Percentiles rank a stretch among this genome's conserved stretches.
phyloP scores from a whole-genome alignment of 257 asterid genomes.

The Lantana camara region DNA sequence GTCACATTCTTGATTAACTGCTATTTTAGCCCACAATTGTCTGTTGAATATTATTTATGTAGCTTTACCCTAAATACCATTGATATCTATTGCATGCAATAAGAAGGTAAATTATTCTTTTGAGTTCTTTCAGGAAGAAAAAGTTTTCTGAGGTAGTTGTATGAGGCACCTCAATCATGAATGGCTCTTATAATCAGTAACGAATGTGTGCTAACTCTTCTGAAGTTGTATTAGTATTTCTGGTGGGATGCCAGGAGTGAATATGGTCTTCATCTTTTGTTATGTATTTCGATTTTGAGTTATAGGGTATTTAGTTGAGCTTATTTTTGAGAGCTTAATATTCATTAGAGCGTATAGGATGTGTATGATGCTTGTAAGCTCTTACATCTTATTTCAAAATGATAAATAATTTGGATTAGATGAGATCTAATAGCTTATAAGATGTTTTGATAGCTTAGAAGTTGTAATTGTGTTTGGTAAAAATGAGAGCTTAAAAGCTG shows the following conservation, averaged over 20 bases:
- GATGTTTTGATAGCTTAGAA: no score
- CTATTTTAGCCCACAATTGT: no score
- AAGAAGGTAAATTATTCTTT: not conserved
- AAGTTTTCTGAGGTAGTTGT: conserved; percentile 2
- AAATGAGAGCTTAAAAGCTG: no score
- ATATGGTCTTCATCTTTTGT: not conserved
- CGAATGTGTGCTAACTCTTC: not conserved
- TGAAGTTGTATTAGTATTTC: not conserved
- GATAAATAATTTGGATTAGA: no score
- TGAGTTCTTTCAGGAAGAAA: not conserved
- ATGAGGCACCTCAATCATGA: not conserved
- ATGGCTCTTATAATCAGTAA: not conserved
- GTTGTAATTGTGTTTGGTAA: no score
- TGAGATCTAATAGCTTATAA: no score
- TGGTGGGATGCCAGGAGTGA: not conserved
- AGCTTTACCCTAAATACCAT: not conserved
- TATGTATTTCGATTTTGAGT: not conserved
- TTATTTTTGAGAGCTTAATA: no score
- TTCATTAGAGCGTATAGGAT: no score
- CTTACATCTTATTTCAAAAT: no score
- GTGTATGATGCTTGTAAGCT: no score
- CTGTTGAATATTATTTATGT: not conserved
- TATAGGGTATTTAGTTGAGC: no score
- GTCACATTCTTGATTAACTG: no score
- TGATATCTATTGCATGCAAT: not conserved